A percentile compares a stretch with the other conserved stretches of the same genome.
phyloP scores from a whole-genome alignment of 306 rosid genomes.

The Corylus heterophylla region DNA sequence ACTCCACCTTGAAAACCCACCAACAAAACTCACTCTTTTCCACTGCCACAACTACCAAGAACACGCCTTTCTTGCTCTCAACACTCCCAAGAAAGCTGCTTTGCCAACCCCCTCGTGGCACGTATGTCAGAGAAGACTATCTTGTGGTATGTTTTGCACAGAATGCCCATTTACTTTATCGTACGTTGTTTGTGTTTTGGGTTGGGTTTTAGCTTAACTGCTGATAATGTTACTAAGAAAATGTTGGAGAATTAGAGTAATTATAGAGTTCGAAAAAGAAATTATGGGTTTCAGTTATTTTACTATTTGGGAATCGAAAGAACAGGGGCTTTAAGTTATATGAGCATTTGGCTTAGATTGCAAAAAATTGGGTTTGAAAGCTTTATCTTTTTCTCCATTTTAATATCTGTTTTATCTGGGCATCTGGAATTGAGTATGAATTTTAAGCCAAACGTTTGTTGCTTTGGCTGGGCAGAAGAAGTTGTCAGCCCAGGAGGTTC shows the following conservation, averaged over 20 bases:
- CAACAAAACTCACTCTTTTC: conserved; percentile 51
- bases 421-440: conserved; percentile 6
- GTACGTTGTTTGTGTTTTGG: neutral
- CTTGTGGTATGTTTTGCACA: conserved; percentile 62
- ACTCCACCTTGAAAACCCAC: conserved; percentile 36
- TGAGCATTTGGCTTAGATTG: neutral
- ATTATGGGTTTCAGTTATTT: neutral
- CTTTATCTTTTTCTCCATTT: neutral
- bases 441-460: conserved; percentile 13
- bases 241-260: neutral
- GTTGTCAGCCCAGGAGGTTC: conserved; percentile 74
- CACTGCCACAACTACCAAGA: conserved; percentile 23
- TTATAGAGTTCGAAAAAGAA: neutral
- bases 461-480: conserved; percentile 65
- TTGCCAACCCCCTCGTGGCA: conserved; percentile 72
- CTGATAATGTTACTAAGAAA: neutral
- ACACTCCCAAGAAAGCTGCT: conserved; percentile 54
- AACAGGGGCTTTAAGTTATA: no score
- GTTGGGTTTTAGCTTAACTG: neutral
- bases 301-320: neutral
- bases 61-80: conserved; percentile 44
- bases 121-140: conserved; percentile 64
- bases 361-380: neutral
- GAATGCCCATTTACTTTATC: neutral
- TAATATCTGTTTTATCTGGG: neutral